Conservation (phyloP, 2,329 filamentous ascomycete genomes). For the Aspergillus brasiliensis region DNA sequence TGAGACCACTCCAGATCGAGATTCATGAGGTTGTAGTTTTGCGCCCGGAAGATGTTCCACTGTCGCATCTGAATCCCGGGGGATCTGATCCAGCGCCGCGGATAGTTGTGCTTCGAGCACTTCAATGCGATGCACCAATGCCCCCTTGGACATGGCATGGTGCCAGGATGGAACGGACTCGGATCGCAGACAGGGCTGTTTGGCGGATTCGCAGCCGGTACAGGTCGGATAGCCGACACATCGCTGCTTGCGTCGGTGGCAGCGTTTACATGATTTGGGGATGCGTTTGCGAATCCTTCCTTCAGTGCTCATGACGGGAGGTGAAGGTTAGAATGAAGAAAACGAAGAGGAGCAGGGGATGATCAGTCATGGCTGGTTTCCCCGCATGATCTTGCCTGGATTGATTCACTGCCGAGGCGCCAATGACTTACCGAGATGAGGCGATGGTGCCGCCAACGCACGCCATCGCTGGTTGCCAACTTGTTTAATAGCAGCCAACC, state of each 20-base stretch:
- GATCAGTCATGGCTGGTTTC: not conserved
- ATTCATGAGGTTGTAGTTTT: not conserved
- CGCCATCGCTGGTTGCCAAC: not conserved
- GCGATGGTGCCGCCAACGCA: not conserved
- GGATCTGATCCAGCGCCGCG: not conserved
- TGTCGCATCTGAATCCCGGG: not conserved
- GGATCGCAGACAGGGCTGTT: conserved; percentile 21
- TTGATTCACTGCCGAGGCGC: not conserved
- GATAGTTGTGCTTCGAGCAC: conserved; percentile 22
- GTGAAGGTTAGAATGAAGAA: not conserved
- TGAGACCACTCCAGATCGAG: conserved; percentile 3
- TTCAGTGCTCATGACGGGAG: conserved; percentile 7
- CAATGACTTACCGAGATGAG: not conserved
- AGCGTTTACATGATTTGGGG: conserved; percentile 27
- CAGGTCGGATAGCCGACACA: conserved; percentile 26
- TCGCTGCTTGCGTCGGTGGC: conserved; percentile 29
- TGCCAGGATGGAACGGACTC: conserved; percentile 26
- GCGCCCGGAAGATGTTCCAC: not conserved
- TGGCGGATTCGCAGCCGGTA: conserved; percentile 24
- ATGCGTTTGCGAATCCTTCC: conserved; percentile 23
- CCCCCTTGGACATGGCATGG: conserved; percentile 29
- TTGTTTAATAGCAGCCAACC: not conserved
- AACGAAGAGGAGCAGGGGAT: not conserved
- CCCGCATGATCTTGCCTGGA: not conserved
- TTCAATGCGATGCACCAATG: conserved; percentile 25